Base-by-base conservation (phyloP, 306 rosid species). In the Sicyos edulis region DNA sequence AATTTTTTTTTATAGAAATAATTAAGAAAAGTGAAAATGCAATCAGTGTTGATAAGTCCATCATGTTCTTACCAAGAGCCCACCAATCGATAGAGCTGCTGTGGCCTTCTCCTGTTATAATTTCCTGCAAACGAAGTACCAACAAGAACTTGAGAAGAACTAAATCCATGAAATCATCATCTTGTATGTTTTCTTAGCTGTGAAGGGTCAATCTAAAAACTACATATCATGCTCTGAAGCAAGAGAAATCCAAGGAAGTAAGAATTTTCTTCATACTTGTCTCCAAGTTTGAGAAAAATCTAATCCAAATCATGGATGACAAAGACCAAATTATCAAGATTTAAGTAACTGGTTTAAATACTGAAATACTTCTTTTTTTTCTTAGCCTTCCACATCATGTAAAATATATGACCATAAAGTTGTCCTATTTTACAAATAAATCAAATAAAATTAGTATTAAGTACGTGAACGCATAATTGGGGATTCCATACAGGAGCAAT, bases 61-160 rank as follows among this genome's bases (percentile, higher is more conserved):
- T 47, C 63, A 79, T 69, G 71, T 37, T 68, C 87, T 85, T 85
- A 93, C 99, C 99, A 71, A 93, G 83, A 63, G 99, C 87, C 99
- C 99, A 93, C 99, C 99, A 93, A 78, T 93, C 99, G 45, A 93
- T 91, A 42, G 95, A 92, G 74, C 99, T 91, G 65, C 88, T 78
- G 80, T 93, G 99, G 81, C 91, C 87, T 13, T 86, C 83, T 37
- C 99, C 99, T 2, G 95, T 93, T 77, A 93, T 84, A 82, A 87
- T 93, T 89, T 93, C 99, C 99, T 93, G 97, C 80, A 74, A 88
- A 57, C 74, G 84, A 83, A 54, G 78, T n/a, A 78, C 77, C 68
- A 70, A 58, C 81, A 58, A 76, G 78, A 79, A 70, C 16, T 47
- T 47, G 71, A 74, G 40, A 74, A 74, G 49, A 56, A 66, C 10